Evolutionary conservation across 2,329 filamentous ascomycete species (phyloP), one percentile per base, ranked within the genome.

Genomic region (Mariannaea sp.): DNA sequence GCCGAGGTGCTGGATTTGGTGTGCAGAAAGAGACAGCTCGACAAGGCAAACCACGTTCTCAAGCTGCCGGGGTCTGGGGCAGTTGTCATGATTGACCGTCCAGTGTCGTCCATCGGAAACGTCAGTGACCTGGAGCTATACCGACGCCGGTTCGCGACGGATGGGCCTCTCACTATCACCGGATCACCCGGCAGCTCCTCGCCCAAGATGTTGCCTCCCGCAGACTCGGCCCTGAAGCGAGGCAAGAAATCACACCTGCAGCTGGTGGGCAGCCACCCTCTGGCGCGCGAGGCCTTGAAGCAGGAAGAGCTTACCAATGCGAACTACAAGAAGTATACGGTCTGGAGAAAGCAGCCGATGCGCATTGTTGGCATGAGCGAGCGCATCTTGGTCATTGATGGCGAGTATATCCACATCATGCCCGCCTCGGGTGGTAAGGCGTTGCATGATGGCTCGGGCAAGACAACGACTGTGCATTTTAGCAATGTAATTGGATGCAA

Each of bases 361-460:
- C 85, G 88, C 19, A 88, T 94, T 64, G 86, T 89, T 35, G 86
- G 84, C 4, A 82, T 88, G 65, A 89, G 89, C 55, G 88, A 92
- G 63, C 84, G 89, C 53, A 83, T 90, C 8, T 76, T 94, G 35
- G 85, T 88, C 40, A 90, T 95, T 60, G 90, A 93, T 64, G 89
- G 89, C 55, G 90, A 95, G 69, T 94, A 92, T 70, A 84, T 95
- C 57, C 89, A 93, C 71, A 91, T 95, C 64, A 87, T 91, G 81
- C 89, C 90, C 20, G 79, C 83, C 2, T 82, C 82, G 2, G 81
- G 81, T 8, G 85, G 86, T 30, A 89, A 88, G 68, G 82, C 84
- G 9, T 74, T 85, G 52, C 81, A 84, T 54, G 84, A 87, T 50
- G 80, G 78, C 17, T 80, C 78, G 49, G 83, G 83, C 29, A 92